Evolutionary conservation across 2,329 filamentous ascomycete genomes (phyloP).

Genomic region (Paecilomyces formosus): DNA sequence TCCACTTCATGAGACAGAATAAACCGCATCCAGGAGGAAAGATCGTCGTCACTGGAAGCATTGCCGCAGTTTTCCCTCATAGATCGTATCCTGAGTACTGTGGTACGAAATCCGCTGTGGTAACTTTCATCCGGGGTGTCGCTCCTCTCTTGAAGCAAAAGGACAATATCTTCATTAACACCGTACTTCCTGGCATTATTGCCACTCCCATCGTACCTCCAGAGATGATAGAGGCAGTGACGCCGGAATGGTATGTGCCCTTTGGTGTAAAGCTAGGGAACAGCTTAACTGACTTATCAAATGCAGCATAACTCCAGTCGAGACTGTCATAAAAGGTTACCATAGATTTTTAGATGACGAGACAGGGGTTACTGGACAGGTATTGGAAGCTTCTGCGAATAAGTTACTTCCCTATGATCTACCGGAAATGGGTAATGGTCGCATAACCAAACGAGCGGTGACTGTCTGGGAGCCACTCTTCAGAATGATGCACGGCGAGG

Average conservation of each 20-base stretch:
- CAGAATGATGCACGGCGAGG: constrained; percentile 37
- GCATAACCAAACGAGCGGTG: constrained; percentile 33
- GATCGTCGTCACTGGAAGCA: constrained; percentile 39
- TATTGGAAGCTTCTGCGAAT: constrained; percentile 39
- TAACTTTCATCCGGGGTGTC: constrained; percentile 33
- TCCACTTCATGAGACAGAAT: constrained; percentile 49
- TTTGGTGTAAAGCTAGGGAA: neutral
- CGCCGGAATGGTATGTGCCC: constrained; percentile 8
- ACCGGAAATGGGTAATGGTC: constrained; percentile 35
- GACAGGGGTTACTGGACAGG: constrained; percentile 33
- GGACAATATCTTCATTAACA: constrained; percentile 43
- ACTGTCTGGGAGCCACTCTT: constrained; percentile 46
- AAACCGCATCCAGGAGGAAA: constrained; percentile 30
- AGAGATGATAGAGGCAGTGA: constrained; percentile 37
- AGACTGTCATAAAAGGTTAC: constrained; percentile 41
- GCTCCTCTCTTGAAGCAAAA: constrained; percentile 36
- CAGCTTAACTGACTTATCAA: neutral
- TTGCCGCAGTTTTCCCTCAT: constrained; percentile 39
- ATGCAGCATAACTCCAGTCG: constrained; percentile 31
- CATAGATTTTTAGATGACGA: constrained; percentile 40
- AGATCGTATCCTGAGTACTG: constrained; percentile 42
- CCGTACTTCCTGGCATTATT: constrained; percentile 42
- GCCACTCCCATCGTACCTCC: constrained; percentile 40
- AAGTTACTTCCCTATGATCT: constrained; percentile 31
- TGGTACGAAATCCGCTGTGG: constrained; percentile 44